Conservation (phyloP, 2,329 filamentous ascomycete genomes). For the Polytolypa hystricis region DNA sequence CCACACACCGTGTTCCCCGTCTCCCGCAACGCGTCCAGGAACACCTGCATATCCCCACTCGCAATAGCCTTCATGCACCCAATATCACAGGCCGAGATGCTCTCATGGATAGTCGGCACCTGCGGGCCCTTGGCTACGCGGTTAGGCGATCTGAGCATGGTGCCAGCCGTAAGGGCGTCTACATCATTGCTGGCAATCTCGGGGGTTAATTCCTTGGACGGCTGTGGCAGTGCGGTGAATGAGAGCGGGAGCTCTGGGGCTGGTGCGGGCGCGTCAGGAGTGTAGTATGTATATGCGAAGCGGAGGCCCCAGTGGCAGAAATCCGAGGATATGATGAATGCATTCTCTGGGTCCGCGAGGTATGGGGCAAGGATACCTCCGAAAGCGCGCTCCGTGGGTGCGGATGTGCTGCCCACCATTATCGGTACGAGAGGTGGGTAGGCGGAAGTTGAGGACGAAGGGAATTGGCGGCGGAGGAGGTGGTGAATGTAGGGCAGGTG, state of each 20-base stretch:
- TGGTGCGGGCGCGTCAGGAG: constrained; percentile 36
- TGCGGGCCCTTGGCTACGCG: constrained; percentile 20
- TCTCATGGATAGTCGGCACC: constrained; percentile 61
- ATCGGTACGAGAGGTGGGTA: constrained; percentile 76
- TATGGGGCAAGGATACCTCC: constrained; percentile 67
- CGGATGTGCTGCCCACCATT: constrained; percentile 65
- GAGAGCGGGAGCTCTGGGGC: constrained; percentile 27
- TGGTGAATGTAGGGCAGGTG: constrained; percentile 91
- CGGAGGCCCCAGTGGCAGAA: constrained; percentile 92
- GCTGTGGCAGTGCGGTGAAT: constrained; percentile 32
- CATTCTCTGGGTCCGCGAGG: constrained; percentile 58
- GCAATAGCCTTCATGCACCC: constrained; percentile 77
- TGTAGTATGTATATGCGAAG: constrained; percentile 77
- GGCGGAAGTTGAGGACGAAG: constrained; percentile 38
- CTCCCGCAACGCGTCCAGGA: constrained; percentile 55
- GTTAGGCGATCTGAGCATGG: constrained; percentile 20
- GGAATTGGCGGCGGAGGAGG: constrained; percentile 46
- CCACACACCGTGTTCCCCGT: constrained; percentile 92
- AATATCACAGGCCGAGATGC: constrained; percentile 69
- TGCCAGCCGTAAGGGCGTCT: constrained; percentile 20
- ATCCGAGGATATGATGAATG: constrained; percentile 85
- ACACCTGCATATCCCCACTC: constrained; percentile 58
- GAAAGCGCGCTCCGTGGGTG: constrained; percentile 53
- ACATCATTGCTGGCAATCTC: constrained; percentile 20
- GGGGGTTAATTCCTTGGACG: constrained; percentile 18